Evolutionary conservation across 2,329 filamentous ascomycete genomes (phyloP), one percentile per base, ranked within the genome.

Genomic region (Cladophialophora chaetospira): DNA sequence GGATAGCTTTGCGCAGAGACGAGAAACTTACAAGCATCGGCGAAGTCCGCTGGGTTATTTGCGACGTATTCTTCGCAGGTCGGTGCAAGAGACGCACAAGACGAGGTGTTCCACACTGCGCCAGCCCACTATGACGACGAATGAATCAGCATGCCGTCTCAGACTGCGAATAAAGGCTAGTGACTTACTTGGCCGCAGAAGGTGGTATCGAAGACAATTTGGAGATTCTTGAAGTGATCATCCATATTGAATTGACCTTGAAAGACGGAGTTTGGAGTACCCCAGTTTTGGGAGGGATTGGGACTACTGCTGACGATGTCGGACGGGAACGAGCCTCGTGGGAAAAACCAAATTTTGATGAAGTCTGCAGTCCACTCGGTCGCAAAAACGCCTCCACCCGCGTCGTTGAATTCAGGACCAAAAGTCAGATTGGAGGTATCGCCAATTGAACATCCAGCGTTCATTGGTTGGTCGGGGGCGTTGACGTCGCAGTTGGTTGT

Each of bases 31-130:
- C n/a, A 93, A 2, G 88, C 83, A 28, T 91, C 79, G 33, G 73
- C 70, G 70, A 92, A 94, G 23, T 79, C 86, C 10, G 71, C 67
- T 0, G 89, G 87, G 70, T 91, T 88, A 58, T 79, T 75, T 47
- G 77, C 77, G 19, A 94, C 90, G 70, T 84, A 94, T 10, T 85
- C 83, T 29, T 85, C 72, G 75, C 92, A 96, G 0, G 83, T 86
- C 23, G 73, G 60, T 0, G 84, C 87, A 64, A 83, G 77, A 35
- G 79, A 72, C 1, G 77, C 73, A 71, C 87, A 90, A 40, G 80
- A 40, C 13, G 55, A 55, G 3, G 53, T 58, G 42, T 57, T 58
- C 59, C 62, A 64, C 3, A 60, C 52, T 15, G 45, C 31, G 23
- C 62, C 62, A 17, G 62, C 62, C 62, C 62, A 64, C 61, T 61